Evolutionary conservation across 352 stramenopile genomes (phyloP).

Genomic region (Phytophthora niederhauseri): DNA sequence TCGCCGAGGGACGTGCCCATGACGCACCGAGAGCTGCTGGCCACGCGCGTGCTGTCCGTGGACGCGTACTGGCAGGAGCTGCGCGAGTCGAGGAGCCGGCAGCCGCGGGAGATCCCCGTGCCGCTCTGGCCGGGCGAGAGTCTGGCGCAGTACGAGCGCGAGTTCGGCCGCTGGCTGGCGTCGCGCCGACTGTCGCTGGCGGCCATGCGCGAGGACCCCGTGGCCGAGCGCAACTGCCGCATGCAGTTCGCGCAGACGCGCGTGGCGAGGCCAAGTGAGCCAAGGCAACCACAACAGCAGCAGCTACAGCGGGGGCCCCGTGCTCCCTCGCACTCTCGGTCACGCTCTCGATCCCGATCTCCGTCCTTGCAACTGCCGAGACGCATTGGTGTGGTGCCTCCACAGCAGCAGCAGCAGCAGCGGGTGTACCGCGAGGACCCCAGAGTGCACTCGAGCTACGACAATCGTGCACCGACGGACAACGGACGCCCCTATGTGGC

Average conservation of each 20-base stretch:
- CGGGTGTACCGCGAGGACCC: neutral
- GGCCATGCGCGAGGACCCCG: constrained; percentile 12
- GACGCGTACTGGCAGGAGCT: constrained; percentile 29
- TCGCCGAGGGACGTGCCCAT: neutral
- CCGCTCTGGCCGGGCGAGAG: constrained; percentile 40
- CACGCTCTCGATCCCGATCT: constrained; percentile 20
- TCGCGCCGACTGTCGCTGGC: constrained; percentile 12
- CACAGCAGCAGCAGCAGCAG: neutral
- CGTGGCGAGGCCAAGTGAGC: constrained; percentile 7
- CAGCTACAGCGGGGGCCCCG: neutral
- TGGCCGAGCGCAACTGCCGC: constrained; percentile 21
- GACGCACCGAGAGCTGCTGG: constrained; percentile 14
- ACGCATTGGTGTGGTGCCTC: neutral
- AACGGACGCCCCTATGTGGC: constrained; percentile 7
- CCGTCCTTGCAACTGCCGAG: constrained; percentile 5
- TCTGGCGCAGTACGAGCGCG: constrained; percentile 33
- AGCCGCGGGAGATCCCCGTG: constrained; percentile 29
- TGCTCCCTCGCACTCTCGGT: constrained; percentile 16
- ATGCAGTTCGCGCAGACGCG: constrained; percentile 31
- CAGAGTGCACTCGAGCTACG: constrained; percentile 5
- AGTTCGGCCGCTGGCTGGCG: constrained; percentile 34
- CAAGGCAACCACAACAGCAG: neutral
- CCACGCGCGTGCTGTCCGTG: constrained; percentile 31
- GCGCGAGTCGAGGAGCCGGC: constrained; percentile 7
- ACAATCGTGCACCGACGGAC: constrained; percentile 1